phyloP scores from a whole-genome alignment of 2,329 filamentous ascomycete genomes.

The Sclerotinia nivalis region DNA sequence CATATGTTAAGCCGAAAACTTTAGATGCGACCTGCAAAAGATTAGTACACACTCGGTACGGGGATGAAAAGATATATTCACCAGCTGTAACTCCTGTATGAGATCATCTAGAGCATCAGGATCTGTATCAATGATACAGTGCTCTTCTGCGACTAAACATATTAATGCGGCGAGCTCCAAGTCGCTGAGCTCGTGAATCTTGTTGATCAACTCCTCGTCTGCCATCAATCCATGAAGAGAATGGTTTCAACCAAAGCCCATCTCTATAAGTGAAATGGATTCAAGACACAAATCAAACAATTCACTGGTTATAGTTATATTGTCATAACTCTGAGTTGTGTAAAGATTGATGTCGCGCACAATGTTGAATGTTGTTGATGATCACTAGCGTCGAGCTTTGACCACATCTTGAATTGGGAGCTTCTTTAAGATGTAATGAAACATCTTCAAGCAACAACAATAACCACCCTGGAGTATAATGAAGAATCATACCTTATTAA shows the following conservation, averaged over 20 bases:
- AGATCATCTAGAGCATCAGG: slow-evolving; percentile 63
- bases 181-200: slow-evolving; percentile 78
- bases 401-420: slow-evolving; percentile 35
- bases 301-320: background rate
- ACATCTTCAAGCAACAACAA: slow-evolving; percentile 22
- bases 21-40: slow-evolving; percentile 60
- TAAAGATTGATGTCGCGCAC: slow-evolving; percentile 26
- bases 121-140: slow-evolving; percentile 83
- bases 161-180: slow-evolving; percentile 84
- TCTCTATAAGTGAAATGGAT: slow-evolving; percentile 7
- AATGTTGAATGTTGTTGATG: slow-evolving; percentile 17
- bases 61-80: slow-evolving; percentile 42
- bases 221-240: slow-evolving; percentile 52
- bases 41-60: background rate
- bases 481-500: slow-evolving; percentile 16
- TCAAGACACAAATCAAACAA: slow-evolving; percentile 1
- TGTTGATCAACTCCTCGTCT: slow-evolving; percentile 61
- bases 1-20: slow-evolving; percentile 71
- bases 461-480: slow-evolving; percentile 10
- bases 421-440: slow-evolving; percentile 13
- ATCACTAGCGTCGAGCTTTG: slow-evolving; percentile 36
- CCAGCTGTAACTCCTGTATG: slow-evolving; percentile 72
- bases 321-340: background rate
- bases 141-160: slow-evolving; percentile 77
- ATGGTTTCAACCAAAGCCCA: slow-evolving; percentile 21